Evolutionary conservation across 1,284 basidiomycete species (phyloP), one percentile per base, ranked within the genome.

Genomic region (Ganoderma lucidum): DNA sequence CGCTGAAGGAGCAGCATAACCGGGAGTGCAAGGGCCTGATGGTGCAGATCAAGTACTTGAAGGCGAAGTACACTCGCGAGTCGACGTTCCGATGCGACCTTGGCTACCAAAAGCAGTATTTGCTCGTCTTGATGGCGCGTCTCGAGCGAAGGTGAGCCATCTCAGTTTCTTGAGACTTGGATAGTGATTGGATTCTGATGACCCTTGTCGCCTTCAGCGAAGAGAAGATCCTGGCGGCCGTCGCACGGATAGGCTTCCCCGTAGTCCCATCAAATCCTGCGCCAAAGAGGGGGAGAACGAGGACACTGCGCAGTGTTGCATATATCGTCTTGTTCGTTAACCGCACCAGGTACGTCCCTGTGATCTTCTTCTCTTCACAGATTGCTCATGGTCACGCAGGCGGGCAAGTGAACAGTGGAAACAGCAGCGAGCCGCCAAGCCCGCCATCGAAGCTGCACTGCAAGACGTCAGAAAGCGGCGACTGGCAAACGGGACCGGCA

Each of bases 51-150:
- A 88, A 88, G 62, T 98, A 98, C 81, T 87, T 99, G 72, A 97
- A 99, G 80, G 92, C 93, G 61, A 96, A 96, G 78, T 97, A 93
- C 80, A 93, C 89, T 1, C 87, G 97, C 42, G 97, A 99, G 81
- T 89, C 91, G 30, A 86, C 87, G 1, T 88, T 97, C 81, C 88
- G 97, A n/a, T 86, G 85, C 66, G 92, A 93, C 74, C 83, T 99
- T 59, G 84, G 87, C 4, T 91, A 96, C 77, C 97, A 99, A 82
- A 99, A 99, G 79, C 83, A 87, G 64, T 97, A 97, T 77, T 81
- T 94, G 32, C 81, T 94, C 10, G 81, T 88, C 10, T 81, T 94
- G 41, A 78, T 94, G 41, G 79, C 86, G 23, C 85, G 86, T 66
- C 91, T 92, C 75, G 92, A 95, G 81, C 87, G 88, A 75, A 94